Evolutionary conservation across 495 filamentous ascomycete genomes (phyloP), one percentile per base, ranked within the genome.

Genomic region (Tuber microsphaerosporum): DNA sequence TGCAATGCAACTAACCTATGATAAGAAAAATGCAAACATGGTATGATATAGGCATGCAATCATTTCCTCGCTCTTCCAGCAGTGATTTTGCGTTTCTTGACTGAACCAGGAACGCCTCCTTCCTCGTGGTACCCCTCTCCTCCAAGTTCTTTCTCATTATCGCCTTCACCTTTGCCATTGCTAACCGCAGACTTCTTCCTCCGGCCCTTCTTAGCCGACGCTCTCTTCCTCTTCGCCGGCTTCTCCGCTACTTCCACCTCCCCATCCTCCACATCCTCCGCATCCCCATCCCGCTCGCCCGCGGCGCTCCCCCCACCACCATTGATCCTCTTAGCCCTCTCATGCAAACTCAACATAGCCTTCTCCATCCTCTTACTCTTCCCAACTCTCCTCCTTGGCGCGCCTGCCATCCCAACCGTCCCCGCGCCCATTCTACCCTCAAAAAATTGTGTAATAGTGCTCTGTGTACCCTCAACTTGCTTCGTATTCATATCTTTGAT

Each of bases 361-460:
- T 89, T 89, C 79, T 92, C 91, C 91, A 97, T 94, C 77, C 94
- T 86, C 86, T 89, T 92, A 76, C 91, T 94, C 46, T 88, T 88
- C 22, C 84, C 88, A 1, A 74, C 80, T 73, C 87, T 88, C 77
- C 88, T 88, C 69, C 92, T 88, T 1, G 93, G 94, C 43, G 93
- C 93, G n/a, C 56, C 56, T 9, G 12, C 56, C 48, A 56, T 12
- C 48, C 22, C 48, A 86, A 95, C 97, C 1, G 89, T 90, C 71
- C 91, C 90, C 51, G 86, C 91, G 0, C 89, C 88, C 5, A 84
- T 84, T 1, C 90, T 89, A 34, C 86, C 85, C 1, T 81, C 83
- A 83, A 98, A 95, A 82, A 89, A 99, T 39, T 89, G 87, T n/a
- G 95, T 99, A 78, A 99, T 97, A 82, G 98, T 99, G 44, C 89